Conservation (phyloP, 2,329 filamentous ascomycete species). For the Fonsecaea pedrosoi region DNA sequence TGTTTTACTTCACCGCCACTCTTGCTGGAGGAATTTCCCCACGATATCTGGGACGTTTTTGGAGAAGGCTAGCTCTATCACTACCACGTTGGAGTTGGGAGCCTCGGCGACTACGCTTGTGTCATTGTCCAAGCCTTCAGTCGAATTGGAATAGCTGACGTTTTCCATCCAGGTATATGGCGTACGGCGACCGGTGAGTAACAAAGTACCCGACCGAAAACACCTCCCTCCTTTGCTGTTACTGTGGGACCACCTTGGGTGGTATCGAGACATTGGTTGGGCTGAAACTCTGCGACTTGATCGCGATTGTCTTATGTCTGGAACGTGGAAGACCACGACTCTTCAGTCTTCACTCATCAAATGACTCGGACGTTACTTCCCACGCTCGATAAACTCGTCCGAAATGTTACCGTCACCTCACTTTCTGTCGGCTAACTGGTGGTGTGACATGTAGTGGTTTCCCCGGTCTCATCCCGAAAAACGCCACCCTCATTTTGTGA, state of each 20-base stretch:
- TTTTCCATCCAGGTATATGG: conserved; percentile 36
- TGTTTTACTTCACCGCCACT: background rate
- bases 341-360: background rate
- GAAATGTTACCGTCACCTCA: background rate
- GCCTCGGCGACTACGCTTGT: background rate
- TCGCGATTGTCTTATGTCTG: background rate
- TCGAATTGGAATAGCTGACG: conserved; percentile 15
- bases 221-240: background rate
- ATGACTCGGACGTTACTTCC: background rate
- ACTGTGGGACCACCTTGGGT: background rate
- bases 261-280: background rate
- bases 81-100: background rate
- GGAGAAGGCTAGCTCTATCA: background rate
- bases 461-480: conserved; percentile 75
- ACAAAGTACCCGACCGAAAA: background rate
- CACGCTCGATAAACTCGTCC: background rate
- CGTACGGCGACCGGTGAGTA: conserved; percentile 51
- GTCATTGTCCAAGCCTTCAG: background rate
- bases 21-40: background rate
- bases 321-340: background rate
- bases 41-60: background rate
- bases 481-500: conserved; percentile 83
- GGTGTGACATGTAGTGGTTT: conserved; percentile 67
- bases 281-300: background rate
- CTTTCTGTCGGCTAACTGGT: conserved; percentile 21